A percentile compares a stretch with the other conserved stretches of the same genome.
These are phyloP conservation scores for Huntiella omanensis DNA, from an alignment of 2,329 filamentous ascomycete genomes.

Conservation along the genomic window DNA sequence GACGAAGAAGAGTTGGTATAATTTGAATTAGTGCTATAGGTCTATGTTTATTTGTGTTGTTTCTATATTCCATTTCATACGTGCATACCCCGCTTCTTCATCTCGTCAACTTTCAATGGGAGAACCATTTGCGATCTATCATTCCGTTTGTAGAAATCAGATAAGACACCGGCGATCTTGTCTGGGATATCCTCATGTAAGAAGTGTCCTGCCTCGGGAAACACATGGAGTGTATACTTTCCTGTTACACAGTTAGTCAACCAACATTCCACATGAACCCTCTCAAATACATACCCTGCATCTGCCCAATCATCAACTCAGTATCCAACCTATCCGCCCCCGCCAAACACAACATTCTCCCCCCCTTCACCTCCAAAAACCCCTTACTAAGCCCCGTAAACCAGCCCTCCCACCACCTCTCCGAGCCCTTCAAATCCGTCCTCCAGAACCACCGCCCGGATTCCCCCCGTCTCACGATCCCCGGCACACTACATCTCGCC, in stretches of 20 bases:
- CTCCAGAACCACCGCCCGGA: slow-evolving; percentile 54
- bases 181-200: slow-evolving; percentile 88
- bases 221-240: slow-evolving; percentile 89
- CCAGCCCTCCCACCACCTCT: slow-evolving; percentile 89
- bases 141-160: slow-evolving; percentile 84
- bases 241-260: slow-evolving; percentile 24
- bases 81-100: slow-evolving; percentile 43
- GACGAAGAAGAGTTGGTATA: neutral
- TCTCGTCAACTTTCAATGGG: slow-evolving; percentile 75
- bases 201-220: slow-evolving; percentile 90
- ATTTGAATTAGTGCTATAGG: neutral
- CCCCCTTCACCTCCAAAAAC: slow-evolving; percentile 64
- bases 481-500: slow-evolving; percentile 76
- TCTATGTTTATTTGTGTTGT: neutral
- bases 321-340: slow-evolving; percentile 82
- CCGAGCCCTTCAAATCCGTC: slow-evolving; percentile 66
- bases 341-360: slow-evolving; percentile 69
- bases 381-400: slow-evolving; percentile 75
- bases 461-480: slow-evolving; percentile 41
- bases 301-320: slow-evolving; percentile 86
- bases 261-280: neutral
- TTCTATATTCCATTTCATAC: slow-evolving; percentile 21
- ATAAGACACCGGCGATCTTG: slow-evolving; percentile 67
- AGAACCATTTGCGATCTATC: slow-evolving; percentile 70
- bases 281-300: slow-evolving; percentile 50